These are phyloP conservation scores for Colletotrichum tropicicola DNA, from an alignment of 2,329 filamentous ascomycete genomes.

Conservation along the genomic window DNA sequence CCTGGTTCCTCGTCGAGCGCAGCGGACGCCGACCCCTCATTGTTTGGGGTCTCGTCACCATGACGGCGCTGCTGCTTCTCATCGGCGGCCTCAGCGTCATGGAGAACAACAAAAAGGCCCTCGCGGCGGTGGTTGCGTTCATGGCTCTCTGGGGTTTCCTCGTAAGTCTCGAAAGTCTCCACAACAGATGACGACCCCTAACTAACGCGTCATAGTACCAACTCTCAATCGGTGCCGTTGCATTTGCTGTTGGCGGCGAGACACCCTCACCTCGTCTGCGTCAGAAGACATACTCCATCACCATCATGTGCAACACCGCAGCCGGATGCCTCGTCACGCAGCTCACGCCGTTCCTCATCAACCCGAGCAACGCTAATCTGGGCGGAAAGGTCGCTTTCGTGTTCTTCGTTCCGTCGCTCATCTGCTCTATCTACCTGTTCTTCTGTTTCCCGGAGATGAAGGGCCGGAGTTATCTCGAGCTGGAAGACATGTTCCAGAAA, in stretches of 20 bases:
- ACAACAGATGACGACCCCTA: conserved; percentile 63
- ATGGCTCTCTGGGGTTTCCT: conserved; percentile 24
- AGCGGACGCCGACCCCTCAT: conserved; percentile 47
- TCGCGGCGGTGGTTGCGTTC: conserved; percentile 2
- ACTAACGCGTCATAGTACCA: background rate
- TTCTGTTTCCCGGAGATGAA: conserved; percentile 45
- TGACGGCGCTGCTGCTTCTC: conserved; percentile 23
- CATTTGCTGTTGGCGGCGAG: conserved; percentile 14
- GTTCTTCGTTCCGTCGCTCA: conserved; percentile 41
- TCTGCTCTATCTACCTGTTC: conserved; percentile 38
- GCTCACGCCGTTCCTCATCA: conserved; percentile 37
- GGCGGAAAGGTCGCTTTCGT: conserved; percentile 50
- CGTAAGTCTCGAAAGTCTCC: conserved; percentile 57
- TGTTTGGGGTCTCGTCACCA: conserved; percentile 38
- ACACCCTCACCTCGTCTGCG: conserved; percentile 14
- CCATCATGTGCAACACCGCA: conserved; percentile 16
- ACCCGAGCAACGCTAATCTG: conserved; percentile 41
- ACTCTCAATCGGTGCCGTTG: conserved; percentile 10
- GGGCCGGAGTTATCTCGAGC: conserved; percentile 32
- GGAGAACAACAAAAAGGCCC: background rate
- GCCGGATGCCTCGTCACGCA: conserved; percentile 7
- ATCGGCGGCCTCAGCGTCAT: conserved; percentile 44
- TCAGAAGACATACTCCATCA: conserved; percentile 22
- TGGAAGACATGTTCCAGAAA: conserved; percentile 33
- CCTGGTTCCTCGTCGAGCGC: conserved; percentile 46